phyloP scores from a whole-genome alignment of 495 filamentous ascomycete species.

The Neurospora tetraspora region DNA sequence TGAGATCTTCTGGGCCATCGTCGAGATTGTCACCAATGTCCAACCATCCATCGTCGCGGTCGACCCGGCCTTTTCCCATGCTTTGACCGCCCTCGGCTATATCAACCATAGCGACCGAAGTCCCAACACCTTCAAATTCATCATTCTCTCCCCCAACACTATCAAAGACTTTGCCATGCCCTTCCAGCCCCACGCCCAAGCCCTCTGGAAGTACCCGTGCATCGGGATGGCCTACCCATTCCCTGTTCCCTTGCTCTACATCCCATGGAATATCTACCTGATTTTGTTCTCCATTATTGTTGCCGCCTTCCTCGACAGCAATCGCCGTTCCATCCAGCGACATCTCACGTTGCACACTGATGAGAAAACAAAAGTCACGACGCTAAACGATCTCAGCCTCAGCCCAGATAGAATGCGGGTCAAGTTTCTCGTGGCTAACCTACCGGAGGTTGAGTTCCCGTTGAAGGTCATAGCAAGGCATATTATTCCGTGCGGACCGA shows the following conservation, averaged over 20 bases:
- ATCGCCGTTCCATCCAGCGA: slow-evolving; percentile 7
- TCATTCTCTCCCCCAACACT: slow-evolving; percentile 34
- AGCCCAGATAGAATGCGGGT: neutral
- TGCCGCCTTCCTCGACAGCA: slow-evolving; percentile 7
- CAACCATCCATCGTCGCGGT: slow-evolving; percentile 36
- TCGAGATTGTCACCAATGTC: slow-evolving; percentile 32
- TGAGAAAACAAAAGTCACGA: slow-evolving; percentile 8
- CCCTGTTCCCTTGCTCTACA: slow-evolving; percentile 5
- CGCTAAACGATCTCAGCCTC: slow-evolving; percentile 13
- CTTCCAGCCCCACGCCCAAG: slow-evolving; percentile 23
- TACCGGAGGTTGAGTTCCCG: slow-evolving; percentile 20
- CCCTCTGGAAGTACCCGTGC: slow-evolving; percentile 28
- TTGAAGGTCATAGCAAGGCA: slow-evolving; percentile 28
- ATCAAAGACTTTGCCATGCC: slow-evolving; percentile 27
- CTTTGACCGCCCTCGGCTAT: slow-evolving; percentile 35
- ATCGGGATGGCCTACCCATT: slow-evolving; percentile 9
- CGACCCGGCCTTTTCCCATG: slow-evolving; percentile 42
- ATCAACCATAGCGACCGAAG: slow-evolving; percentile 2
- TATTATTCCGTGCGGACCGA: slow-evolving; percentile 41
- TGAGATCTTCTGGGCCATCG: slow-evolving; percentile 32
- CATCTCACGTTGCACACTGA: slow-evolving; percentile 1
- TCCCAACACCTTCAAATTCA: slow-evolving; percentile 13
- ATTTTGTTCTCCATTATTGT: slow-evolving; percentile 11
- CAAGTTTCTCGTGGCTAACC: slow-evolving; percentile 18
- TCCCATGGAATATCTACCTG: slow-evolving; percentile 14